A percentile compares a stretch with the other conserved stretches of the same genome.
phyloP scores from a whole-genome alignment of 257 asterid species.

The Voacanga thouarsii region DNA sequence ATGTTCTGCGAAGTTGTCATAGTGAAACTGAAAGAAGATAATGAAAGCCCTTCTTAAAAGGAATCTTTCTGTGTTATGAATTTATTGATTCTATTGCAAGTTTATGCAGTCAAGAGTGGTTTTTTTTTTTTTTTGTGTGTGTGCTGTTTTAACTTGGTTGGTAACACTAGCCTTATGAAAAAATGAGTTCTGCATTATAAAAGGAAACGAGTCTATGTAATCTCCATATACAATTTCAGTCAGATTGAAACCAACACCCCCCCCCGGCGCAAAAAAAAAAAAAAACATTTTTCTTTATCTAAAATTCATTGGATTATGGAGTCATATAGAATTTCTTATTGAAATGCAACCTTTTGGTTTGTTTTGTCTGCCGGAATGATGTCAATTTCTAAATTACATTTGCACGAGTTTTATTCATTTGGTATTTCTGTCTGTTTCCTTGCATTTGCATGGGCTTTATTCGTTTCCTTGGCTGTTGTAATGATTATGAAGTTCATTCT shows the following conservation, averaged over 20 bases:
- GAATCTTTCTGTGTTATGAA: background rate
- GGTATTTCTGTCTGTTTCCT: too few relatives aligned
- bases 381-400: background rate
- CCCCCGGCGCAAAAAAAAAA: too few relatives aligned
- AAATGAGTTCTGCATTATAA: background rate
- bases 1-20: background rate
- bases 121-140: too few relatives aligned
- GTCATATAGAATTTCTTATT: background rate
- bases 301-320: background rate
- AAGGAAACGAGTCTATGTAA: background rate
- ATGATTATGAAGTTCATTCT: too few relatives aligned
- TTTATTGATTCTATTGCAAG: background rate
- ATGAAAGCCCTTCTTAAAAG: too few relatives aligned
- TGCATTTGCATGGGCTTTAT: background rate
- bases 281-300: background rate
- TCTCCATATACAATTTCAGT: background rate
- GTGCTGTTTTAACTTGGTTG: conserved; percentile 1
- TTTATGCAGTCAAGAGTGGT: conserved; percentile 3
- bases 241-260: background rate
- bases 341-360: background rate
- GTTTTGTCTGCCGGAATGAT: background rate
- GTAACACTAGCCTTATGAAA: background rate
- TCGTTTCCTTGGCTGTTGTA: background rate
- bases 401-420: background rate
- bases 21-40: background rate